Base-by-base conservation (phyloP, 176 grass and related monocot genomes). In the Coix lacrymajobi region DNA sequence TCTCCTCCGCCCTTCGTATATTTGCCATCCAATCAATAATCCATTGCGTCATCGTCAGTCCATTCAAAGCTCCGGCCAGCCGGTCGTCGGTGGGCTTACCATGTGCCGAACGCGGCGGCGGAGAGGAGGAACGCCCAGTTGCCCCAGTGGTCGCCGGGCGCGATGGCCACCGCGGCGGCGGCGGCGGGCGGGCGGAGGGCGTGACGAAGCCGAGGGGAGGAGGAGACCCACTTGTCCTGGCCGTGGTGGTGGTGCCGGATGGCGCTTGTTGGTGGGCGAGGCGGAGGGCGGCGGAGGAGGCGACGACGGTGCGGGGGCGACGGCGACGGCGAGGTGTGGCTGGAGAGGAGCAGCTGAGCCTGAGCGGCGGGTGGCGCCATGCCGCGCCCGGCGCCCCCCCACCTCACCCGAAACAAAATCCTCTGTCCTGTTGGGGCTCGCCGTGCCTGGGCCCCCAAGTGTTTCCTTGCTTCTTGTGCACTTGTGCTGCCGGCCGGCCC, bases 81-180 rank as follows among this genome's bases (percentile, higher is more conserved):
- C 56, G 3, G 20, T 15, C 11, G 19, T 51, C 19, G 52, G 8
- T 25, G 19, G 17, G 22, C 67, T 5, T 72, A 96, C 91, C 94
- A 97, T 78, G 90, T 90, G 74, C 94, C 94, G 89, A 97, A 97
- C 33, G 94, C 89, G 12, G 91, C 91, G 78, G 85, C 83, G 71
- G 91, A 89, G 87, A 97, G 90, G 82, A 97, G 91, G 79, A 86
- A 86, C 11, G 94, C 86, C 91, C 94, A 97, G 66, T 82, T 92
- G 51, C 89, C 85, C 94, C 94, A 97, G 61, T 97, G 91, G 82
- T 97, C 91, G 65, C 75, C 17, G 16, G 94, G 79, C 38, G 85
- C 84, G 85, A 97, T 90, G 87, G 68, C 28, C 60, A 51, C 49
- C 2, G 75, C 9, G 12, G 87, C 81, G 36, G 62, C 71, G 11